Base-by-base conservation (phyloP, 1,284 basidiomycete species). In the Neonothopanus nambi region DNA sequence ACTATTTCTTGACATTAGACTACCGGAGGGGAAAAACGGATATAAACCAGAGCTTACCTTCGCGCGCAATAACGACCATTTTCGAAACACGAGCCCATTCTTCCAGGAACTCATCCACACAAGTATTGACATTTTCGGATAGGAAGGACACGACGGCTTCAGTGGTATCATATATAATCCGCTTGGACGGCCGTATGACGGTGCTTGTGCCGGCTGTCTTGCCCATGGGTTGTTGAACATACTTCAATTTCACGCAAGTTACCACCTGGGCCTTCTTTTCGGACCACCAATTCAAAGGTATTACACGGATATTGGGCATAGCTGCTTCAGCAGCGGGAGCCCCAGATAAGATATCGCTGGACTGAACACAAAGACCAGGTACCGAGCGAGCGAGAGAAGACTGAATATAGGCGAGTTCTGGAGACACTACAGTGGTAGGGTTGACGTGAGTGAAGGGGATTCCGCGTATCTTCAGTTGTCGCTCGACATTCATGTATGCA, bases 71-170 rank as follows among this genome's bases (percentile, higher is more conserved):
- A 37, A 94, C 89, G 15, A 94, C 89, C 79, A 95, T 91, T 70
- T 93, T 95, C 36, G 90, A 91, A 30, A 96, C 87, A 38, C 89
- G 79, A 47, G 91, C 90, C 93, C 94, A 96, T 66, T 94, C 93
- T 62, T 91, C 87, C 59, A 93, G 70, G 66, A 97, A 95, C 63
- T 91, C 87, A 53, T 89, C 84, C 17, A 97, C 89, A 65, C 93
- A 95, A 6, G 85, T 87, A 58, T 92, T 85, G 55, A 95, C 87
- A 63, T 93, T 83, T 56, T 91, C 85, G 1, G 91, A 92, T 43
- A 91, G 72, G 68, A 96, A 94, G 0, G 87, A 91, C 3, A 96
- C 89, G 12, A 95, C 81, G 9, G 91, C 91, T 55, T 92, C 87
- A 8, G 78, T 80, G 5, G 89, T 85, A 64, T 96, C 92, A 63